A percentile compares a stretch with the other conserved stretches of the same genome.
These are phyloP conservation scores for Dunaliella sp. DNA, from an alignment of 139 green algal genomes.

Conservation along the genomic window DNA sequence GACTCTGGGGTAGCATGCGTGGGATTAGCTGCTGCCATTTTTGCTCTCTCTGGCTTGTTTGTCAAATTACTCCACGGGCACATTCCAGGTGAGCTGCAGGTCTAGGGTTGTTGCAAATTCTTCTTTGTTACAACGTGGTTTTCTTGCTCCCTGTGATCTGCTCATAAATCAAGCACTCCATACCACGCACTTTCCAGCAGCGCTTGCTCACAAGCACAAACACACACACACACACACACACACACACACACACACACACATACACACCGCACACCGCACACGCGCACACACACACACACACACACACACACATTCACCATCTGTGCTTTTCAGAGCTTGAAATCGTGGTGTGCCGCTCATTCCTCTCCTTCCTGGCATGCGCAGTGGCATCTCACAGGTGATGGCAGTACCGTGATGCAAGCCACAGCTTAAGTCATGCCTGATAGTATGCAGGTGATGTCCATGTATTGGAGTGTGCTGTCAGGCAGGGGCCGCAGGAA, in stretches of 20 bases:
- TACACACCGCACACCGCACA: neutral
- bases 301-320: neutral
- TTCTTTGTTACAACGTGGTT: neutral
- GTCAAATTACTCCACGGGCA: neutral
- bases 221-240: too few species aligned
- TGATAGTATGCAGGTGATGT: too few species aligned
- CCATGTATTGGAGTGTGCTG: too few species aligned
- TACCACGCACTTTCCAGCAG: too few species aligned
- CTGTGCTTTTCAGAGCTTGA: neutral
- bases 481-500: too few species aligned
- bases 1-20: neutral
- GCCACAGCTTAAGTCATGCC: too few species aligned
- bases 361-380: constrained; percentile 7
- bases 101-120: too few species aligned
- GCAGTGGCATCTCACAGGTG: neutral
- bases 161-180: too few species aligned
- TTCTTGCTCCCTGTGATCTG: too few species aligned
- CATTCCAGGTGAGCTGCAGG: neutral
- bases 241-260: neutral
- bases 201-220: too few species aligned
- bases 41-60: neutral
- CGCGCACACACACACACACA: neutral
- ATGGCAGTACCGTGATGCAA: too few species aligned
- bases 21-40: neutral
- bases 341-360: constrained; percentile 17